Base-by-base conservation (phyloP, 2,329 filamentous ascomycete species). In the Penicillium sp. region DNA sequence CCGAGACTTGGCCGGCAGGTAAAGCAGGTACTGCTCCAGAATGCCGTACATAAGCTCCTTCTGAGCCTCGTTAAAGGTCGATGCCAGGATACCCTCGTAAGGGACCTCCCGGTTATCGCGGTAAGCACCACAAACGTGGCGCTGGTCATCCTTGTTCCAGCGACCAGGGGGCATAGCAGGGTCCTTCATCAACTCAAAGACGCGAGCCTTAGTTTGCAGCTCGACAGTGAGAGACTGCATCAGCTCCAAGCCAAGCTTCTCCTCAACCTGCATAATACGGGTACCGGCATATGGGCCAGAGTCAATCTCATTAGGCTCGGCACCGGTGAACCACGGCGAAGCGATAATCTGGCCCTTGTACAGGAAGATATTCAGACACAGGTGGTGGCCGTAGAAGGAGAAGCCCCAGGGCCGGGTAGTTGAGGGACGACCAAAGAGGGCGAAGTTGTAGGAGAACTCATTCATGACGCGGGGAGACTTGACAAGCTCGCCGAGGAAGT, bases 91-190 rank as follows among this genome's bases (percentile, higher is more conserved):
- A 0, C 90, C 90, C 73, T 93, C 87, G 68, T 87, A 90, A 0
- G 90, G 90, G 0, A 93, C 87, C 11, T 90, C 74, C 11, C 90
- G 83, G 71, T 93, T 95, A 67, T 93, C 90, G 13, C 89, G 83
- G 70, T 89, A 91, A 0, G 90, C 90, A 35, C 91, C 90, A 69
- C 89, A 91, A 4, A 92, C 71, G 67, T 93, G 90, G 6, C 90
- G 82, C 76, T 93, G 89, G 70, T 93, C 90, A 67, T 92, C 89
- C 62, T 87, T 87, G 70, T 93, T 93, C 89, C 89, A 93, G 8
- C 89, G 82, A 10, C 72, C 73, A 2, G 65, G 66, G 2, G 72
- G 85, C 88, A 92, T 91, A 0, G 75, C 80, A 0, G 84, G 83
- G 56, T 91, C 89, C 25, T 82, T 79, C 75, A 92, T 80, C 0